These are phyloP conservation scores for Starmera amethionina DNA, from an alignment of 805 yeast genomes.

Conservation along the genomic window DNA sequence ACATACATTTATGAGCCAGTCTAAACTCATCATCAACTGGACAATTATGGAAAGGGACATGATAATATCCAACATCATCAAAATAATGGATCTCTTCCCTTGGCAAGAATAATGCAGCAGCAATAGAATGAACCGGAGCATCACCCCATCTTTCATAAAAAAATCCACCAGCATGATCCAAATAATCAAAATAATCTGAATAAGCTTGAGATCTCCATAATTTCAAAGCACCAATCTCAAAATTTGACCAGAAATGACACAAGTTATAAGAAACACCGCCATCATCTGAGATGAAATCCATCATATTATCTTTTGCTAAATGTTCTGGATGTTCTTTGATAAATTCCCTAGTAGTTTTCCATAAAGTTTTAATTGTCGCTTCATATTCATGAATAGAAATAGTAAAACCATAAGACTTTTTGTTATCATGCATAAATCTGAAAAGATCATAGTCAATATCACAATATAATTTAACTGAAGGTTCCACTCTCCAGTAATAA, in stretches of 20 bases:
- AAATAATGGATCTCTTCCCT: conserved; percentile 57
- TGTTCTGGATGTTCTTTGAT: conserved; percentile 33
- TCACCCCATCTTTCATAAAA: conserved; percentile 91
- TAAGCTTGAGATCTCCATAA: conserved; percentile 60
- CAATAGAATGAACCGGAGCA: conserved; percentile 81
- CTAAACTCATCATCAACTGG: conserved; percentile 59
- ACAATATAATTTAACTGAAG: conserved; percentile 52
- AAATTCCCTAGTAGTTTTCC: conserved; percentile 46
- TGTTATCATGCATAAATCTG: conserved; percentile 44
- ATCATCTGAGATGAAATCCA: conserved; percentile 58
- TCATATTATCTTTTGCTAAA: conserved; percentile 38
- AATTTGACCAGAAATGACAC: conserved; percentile 82
- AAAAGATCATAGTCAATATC: conserved; percentile 61
- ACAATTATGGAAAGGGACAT: conserved; percentile 74
- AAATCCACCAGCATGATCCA: conserved; percentile 70
- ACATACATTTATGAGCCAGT: conserved; percentile 56
- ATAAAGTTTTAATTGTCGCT: conserved; percentile 54
- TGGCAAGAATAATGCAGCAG: conserved; percentile 52
- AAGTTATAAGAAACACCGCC: conserved; percentile 57
- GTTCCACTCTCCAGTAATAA: conserved; percentile 76
- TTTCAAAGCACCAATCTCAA: conserved; percentile 64
- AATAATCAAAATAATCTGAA: conserved; percentile 46
- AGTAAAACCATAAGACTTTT: conserved; percentile 60
- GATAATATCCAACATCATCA: conserved; percentile 68
- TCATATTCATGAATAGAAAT: conserved; percentile 57